Evolutionary conservation across 169 alveolate genomes (phyloP), one percentile per base, ranked within the genome.

Genomic region (Eimeria zaria): DNA sequence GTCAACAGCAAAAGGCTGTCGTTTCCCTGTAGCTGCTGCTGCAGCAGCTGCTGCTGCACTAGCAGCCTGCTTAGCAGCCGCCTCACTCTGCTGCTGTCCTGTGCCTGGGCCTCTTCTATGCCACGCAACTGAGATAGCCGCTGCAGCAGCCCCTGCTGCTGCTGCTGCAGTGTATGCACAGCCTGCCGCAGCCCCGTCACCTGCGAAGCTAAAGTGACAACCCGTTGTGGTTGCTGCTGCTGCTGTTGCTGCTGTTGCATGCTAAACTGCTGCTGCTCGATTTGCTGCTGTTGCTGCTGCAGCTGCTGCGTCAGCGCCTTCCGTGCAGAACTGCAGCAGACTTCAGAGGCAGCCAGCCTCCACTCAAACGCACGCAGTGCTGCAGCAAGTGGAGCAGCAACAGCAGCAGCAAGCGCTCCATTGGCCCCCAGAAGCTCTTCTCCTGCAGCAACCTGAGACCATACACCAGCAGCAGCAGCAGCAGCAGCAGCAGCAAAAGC

Each of bases 31-130:
- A 48, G 69, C 89, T 81, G 71, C 71, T 81, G 89, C 89, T 81
- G 89, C 69, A 81, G 89, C 89, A 48, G 71, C 89, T 81, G 89
- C 89, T 81, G 89, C 89, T 81, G 89, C 48, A 30, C 51, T 41
- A 81, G 24, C 89, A 81, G 30, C 89, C 89, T 46, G 71, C 71
- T 81, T 33, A 81, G 73, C 9, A 81, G 51, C 22, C 89, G 64
- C 71, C 71, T 69, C 89, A 81, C 89, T 81, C 89, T 81, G 71
- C 89, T 48, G 64, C 73, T 81, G 27, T 18, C 30, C 89, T 81
- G 44, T 7, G 89, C 89, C 22, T 81, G 89, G 12, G 89, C 33
- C 89, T 81, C 89, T 16, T 46, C 89, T 48, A n/a, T 44, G 73
- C 30, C 69, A 16, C 73, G 46, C 24, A 81, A 71, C 11, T 46